A percentile compares a stretch with the other conserved stretches of the same genome.
Evolutionary conservation across 2,329 filamentous ascomycete genomes (phyloP).

Genomic region (Cladophialophora chaetospira): DNA sequence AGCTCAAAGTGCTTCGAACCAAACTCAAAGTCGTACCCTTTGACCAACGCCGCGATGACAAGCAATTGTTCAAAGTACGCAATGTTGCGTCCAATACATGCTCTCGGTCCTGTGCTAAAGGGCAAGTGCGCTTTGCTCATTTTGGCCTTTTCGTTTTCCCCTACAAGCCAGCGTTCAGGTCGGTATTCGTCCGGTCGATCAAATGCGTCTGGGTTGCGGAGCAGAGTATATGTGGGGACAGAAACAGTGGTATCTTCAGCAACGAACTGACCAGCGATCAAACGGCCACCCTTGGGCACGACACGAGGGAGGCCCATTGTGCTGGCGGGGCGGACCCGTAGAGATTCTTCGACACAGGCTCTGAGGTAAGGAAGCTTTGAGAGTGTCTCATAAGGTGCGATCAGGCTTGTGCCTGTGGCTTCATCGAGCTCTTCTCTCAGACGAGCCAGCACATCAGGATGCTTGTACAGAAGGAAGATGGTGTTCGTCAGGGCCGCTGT

Average conservation of each 20-base stretch:
- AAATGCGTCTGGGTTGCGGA: conserved; percentile 11
- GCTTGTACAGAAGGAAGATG: conserved; percentile 20
- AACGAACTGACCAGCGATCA: conserved; percentile 26
- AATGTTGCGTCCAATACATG: conserved; percentile 73
- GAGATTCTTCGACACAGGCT: conserved; percentile 30
- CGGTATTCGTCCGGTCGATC: conserved; percentile 5
- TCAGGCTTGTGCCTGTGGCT: not conserved
- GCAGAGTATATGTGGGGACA: conserved; percentile 24
- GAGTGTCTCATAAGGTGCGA: conserved; percentile 12
- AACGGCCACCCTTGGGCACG: conserved; percentile 17
- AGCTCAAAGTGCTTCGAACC: conserved; percentile 48
- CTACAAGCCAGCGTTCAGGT: conserved; percentile 19
- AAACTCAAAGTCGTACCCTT: conserved; percentile 46
- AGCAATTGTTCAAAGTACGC: conserved; percentile 47
- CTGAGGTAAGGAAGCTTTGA: conserved; percentile 21
- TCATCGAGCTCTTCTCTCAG: conserved; percentile 24
- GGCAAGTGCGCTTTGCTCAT: conserved; percentile 37
- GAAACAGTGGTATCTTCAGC: conserved; percentile 21
- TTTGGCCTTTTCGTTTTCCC: conserved; percentile 16
- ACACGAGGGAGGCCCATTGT: conserved; percentile 21
- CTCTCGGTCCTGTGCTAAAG: conserved; percentile 70
- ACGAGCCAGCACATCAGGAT: conserved; percentile 12
- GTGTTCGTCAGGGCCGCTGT: conserved; percentile 26
- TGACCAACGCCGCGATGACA: conserved; percentile 45
- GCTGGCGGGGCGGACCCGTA: conserved; percentile 22